Evolutionary conservation across 2,329 filamentous ascomycete genomes (phyloP).

Genomic region (Diaporthe caulivora): DNA sequence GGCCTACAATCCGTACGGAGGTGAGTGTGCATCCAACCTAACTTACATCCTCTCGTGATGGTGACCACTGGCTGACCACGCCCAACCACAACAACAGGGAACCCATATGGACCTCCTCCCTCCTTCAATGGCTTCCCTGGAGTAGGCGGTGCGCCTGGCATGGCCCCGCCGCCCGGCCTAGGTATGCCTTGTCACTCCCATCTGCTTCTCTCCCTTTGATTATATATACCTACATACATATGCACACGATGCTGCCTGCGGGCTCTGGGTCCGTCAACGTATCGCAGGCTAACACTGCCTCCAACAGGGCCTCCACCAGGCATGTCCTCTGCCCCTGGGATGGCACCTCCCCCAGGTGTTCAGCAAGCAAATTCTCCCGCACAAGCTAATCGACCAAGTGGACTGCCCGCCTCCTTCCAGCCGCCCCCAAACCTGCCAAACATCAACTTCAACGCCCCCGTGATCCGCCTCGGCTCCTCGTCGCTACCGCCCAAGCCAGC

Average conservation of each 20-base stretch:
- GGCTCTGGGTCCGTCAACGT: neutral
- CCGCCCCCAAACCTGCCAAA: constrained; percentile 92
- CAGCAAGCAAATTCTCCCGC: constrained; percentile 76
- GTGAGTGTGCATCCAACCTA: constrained; percentile 49
- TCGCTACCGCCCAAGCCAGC: constrained; percentile 72
- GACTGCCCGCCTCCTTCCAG: constrained; percentile 86
- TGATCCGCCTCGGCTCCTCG: constrained; percentile 88
- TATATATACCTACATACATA: neutral
- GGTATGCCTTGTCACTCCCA: constrained; percentile 65
- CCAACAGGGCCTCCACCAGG: constrained; percentile 79
- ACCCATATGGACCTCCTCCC: constrained; percentile 80
- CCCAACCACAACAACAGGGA: constrained; percentile 48
- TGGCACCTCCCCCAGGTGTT: constrained; percentile 82
- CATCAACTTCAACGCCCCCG: constrained; percentile 97
- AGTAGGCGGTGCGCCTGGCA: constrained; percentile 70
- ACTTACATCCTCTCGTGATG: neutral
- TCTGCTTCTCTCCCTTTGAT: neutral
- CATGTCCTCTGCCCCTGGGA: constrained; percentile 84
- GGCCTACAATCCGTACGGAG: constrained; percentile 74
- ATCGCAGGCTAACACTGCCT: constrained; percentile 39
- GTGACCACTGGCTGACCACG: neutral
- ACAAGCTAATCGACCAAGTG: constrained; percentile 83
- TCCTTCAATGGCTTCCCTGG: constrained; percentile 79
- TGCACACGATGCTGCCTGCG: neutral
- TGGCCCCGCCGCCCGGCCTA: constrained; percentile 85